These are phyloP conservation scores for Saccharum spontaneum DNA, from an alignment of 176 grass and related monocot species.

Conservation along the genomic window DNA sequence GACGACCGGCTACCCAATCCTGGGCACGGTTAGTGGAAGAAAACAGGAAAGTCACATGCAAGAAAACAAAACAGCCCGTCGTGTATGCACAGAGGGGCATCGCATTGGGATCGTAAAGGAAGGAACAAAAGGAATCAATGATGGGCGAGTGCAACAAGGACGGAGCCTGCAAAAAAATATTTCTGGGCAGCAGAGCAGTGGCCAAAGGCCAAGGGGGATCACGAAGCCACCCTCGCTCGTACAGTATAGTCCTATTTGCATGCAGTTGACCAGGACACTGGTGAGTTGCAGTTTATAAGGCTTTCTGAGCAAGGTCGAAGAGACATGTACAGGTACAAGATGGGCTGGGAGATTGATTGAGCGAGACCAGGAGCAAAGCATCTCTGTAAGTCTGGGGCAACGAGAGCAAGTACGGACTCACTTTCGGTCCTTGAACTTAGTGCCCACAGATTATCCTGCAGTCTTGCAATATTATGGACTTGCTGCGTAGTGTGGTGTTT, in stretches of 20 bases:
- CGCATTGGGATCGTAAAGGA: constrained; percentile 42
- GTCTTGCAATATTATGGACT: constrained; percentile 18
- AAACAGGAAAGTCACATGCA: constrained; percentile 37
- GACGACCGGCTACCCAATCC: constrained; percentile 22
- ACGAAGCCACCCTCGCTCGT: constrained; percentile 24
- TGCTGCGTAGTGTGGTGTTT: not conserved
- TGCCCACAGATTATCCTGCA: constrained; percentile 40
- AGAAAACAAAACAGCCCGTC: constrained; percentile 34
- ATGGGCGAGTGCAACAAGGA: constrained; percentile 43
- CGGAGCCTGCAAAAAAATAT: constrained; percentile 32
- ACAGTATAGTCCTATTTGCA: not conserved
- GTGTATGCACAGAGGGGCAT: constrained; percentile 26
- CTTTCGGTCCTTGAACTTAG: constrained; percentile 42
- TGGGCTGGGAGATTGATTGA: constrained; percentile 51
- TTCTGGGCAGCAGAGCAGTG: constrained; percentile 30
- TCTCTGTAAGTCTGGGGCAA: constrained; percentile 25
- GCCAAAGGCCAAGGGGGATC: constrained; percentile 32
- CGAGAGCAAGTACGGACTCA: constrained; percentile 42
- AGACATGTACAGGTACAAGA: constrained; percentile 47
- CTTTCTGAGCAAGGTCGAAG: constrained; percentile 33
- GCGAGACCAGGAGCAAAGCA: constrained; percentile 45
- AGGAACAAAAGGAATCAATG: constrained; percentile 55
- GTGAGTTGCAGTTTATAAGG: constrained; percentile 31
- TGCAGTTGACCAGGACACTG: constrained; percentile 49
- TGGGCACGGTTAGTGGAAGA: constrained; percentile 32